Conservation (phyloP, 306 rosid genomes). For the Trichosanthes cucumerina region DNA sequence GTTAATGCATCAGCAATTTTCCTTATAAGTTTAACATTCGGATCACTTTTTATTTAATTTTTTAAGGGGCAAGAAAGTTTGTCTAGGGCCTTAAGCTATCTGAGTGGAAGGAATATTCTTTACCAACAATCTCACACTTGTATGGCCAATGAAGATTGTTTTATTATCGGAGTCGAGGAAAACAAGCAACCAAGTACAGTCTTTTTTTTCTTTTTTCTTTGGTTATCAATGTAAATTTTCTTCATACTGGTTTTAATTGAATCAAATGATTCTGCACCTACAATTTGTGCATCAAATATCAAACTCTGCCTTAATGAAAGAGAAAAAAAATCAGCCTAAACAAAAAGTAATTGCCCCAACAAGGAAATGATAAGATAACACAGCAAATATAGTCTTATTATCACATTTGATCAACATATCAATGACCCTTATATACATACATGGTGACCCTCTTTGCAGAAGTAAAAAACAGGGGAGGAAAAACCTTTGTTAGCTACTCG, state of each 20-base stretch:
- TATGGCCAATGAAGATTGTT: background rate
- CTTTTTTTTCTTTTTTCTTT: no score
- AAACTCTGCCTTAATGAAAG: background rate
- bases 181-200: no score
- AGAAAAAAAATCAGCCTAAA: background rate
- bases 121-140: no score
- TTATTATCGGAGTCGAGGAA: background rate
- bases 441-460: background rate
- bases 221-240: background rate
- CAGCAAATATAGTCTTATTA: background rate
- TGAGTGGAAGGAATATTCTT: no score
- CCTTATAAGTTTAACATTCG: no score
- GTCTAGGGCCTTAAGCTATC: no score
- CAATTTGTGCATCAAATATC: background rate
- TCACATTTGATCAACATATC: conserved; percentile 7
- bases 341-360: background rate
- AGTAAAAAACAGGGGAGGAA: background rate
- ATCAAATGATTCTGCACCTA: background rate
- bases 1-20: no score
- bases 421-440: conserved; percentile 8
- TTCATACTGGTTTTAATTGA: background rate
- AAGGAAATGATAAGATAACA: background rate
- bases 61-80: background rate
- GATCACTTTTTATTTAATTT: no score
- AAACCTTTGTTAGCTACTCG: conserved; percentile 1